These are phyloP conservation scores for Plasmodium vinckei DNA, from an alignment of 169 alveolate species.

Conservation along the genomic window DNA sequence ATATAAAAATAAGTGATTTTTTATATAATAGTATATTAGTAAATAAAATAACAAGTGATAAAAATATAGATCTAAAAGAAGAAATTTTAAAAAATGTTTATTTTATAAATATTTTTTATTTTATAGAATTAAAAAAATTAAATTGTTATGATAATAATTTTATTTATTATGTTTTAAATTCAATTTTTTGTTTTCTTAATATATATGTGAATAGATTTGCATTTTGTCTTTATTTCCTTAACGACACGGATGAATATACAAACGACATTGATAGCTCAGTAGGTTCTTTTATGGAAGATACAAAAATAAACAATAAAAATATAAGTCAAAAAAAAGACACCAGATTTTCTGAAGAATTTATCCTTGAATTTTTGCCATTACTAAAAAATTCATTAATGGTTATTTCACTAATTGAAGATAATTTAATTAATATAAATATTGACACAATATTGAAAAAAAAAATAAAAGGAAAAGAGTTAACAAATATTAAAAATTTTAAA, in stretches of 20 bases:
- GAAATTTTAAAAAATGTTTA: slow-evolving; percentile 27
- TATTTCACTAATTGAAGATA: slow-evolving; percentile 34
- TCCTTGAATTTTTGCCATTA: slow-evolving; percentile 15
- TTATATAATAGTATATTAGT: slow-evolving; percentile 9
- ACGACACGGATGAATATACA: slow-evolving; percentile 3
- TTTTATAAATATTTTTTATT: slow-evolving; percentile 58
- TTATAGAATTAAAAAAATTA: slow-evolving; percentile 30
- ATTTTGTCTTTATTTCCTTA: slow-evolving; percentile 24
- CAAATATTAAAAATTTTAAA: slow-evolving; percentile 39
- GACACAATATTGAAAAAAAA: slow-evolving; percentile 37
- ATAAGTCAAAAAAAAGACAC: neutral
- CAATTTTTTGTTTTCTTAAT: slow-evolving; percentile 37
- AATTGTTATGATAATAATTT: slow-evolving; percentile 29
- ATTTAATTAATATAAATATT: slow-evolving; percentile 38
- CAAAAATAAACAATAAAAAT: neutral
- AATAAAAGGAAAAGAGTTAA: slow-evolving; percentile 31
- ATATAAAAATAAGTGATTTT: slow-evolving; percentile 43
- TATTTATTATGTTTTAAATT: slow-evolving; percentile 42
- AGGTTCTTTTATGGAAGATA: neutral
- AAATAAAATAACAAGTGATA: slow-evolving; percentile 13
- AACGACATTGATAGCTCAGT: neutral
- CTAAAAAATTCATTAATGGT: slow-evolving; percentile 22
- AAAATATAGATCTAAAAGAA: slow-evolving; percentile 42
- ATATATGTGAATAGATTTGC: slow-evolving; percentile 52
- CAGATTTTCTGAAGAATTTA: slow-evolving; percentile 29